These are phyloP conservation scores for Monosporozyma servazzii DNA, from an alignment of 805 yeast genomes.

Conservation along the genomic window DNA sequence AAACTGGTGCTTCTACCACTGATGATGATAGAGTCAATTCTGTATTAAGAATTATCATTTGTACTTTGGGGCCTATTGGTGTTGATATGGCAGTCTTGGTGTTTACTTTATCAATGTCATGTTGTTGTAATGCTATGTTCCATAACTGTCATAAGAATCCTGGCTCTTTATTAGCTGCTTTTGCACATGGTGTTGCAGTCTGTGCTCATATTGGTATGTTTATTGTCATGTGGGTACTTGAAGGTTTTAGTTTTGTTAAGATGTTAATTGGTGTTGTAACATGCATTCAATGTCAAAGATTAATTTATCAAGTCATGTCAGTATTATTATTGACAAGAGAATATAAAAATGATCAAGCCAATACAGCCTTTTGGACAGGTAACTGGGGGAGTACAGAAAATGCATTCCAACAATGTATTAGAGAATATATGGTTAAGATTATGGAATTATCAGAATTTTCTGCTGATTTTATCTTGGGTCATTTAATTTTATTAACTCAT, in stretches of 20 bases:
- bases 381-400: conserved; percentile 84
- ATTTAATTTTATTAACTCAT: conserved; percentile 76
- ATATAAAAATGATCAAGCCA: conserved; percentile 88
- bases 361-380: conserved; percentile 99
- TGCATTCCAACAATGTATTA: conserved; percentile 17
- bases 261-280: conserved; percentile 81
- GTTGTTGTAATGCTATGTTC: conserved; percentile 95
- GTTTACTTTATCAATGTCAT: conserved; percentile 71
- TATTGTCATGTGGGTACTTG: conserved; percentile 94
- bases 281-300: conserved; percentile 78
- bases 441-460: conserved; percentile 93
- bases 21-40: conserved; percentile 53
- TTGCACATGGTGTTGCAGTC: conserved; percentile 96
- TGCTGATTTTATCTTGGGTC: conserved; percentile 93
- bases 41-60: conserved; percentile 58
- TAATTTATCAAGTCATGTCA: conserved; percentile 77
- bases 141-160: conserved; percentile 95
- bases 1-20: conserved; percentile 60
- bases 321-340: conserved; percentile 79
- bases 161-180: conserved; percentile 87
- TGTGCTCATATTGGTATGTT: conserved; percentile 78
- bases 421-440: conserved; percentile 90
- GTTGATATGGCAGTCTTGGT: conserved; percentile 79
- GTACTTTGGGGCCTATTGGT: conserved; percentile 85
- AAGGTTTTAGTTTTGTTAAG: conserved; percentile 82